These are phyloP conservation scores for Microascus cirrosus DNA, from an alignment of 2,329 filamentous ascomycete genomes.

Conservation along the genomic window DNA sequence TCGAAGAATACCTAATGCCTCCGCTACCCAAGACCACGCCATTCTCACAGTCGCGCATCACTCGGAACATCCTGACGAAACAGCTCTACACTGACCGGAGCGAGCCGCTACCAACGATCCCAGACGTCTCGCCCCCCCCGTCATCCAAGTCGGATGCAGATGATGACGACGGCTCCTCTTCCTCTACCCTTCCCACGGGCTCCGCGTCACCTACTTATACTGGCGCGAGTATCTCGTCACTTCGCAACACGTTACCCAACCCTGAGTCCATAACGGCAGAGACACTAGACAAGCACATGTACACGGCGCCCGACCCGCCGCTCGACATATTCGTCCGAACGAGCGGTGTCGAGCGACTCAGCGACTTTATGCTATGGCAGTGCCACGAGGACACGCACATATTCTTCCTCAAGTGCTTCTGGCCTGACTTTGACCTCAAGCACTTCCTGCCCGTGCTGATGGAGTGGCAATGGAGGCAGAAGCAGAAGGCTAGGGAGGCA, in stretches of 20 bases:
- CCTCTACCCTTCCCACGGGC: conserved; percentile 45
- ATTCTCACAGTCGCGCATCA: conserved; percentile 82
- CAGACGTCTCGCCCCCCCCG: conserved; percentile 34
- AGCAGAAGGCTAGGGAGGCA: conserved; percentile 42
- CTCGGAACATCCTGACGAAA: conserved; percentile 69
- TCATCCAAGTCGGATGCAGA: conserved; percentile 33
- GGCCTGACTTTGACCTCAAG: conserved; percentile 94
- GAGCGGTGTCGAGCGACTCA: conserved; percentile 82
- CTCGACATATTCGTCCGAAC: conserved; percentile 86
- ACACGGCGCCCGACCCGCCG: conserved; percentile 76
- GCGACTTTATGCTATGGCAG: conserved; percentile 99
- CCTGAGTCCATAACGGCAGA: conserved; percentile 79
- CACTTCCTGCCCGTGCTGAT: conserved; percentile 85
- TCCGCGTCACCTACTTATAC: conserved; percentile 29
- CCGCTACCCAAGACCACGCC: conserved; percentile 49
- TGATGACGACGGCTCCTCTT: conserved; percentile 45
- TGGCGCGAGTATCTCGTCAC: conserved; percentile 18
- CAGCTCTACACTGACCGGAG: conserved; percentile 32
- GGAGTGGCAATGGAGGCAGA: conserved; percentile 70
- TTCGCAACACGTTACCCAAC: conserved; percentile 43
- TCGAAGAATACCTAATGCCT: conserved; percentile 73
- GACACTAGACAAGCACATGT: conserved; percentile 76
- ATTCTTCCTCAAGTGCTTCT: conserved; percentile 82
- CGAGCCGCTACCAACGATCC: conserved; percentile 36
- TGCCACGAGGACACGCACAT: conserved; percentile 87